phyloP scores from a whole-genome alignment of 257 asterid species.

The Solanum chilense region DNA sequence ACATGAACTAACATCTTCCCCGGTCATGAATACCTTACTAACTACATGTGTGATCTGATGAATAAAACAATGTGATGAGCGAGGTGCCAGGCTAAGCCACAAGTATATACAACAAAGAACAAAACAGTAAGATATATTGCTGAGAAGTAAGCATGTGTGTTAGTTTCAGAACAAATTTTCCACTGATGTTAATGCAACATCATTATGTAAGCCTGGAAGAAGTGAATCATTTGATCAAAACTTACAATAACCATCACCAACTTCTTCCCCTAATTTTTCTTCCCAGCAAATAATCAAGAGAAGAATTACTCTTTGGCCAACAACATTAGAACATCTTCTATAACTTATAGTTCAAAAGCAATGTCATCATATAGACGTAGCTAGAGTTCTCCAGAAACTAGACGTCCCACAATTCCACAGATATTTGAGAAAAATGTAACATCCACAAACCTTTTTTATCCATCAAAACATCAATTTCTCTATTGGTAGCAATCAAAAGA shows the following conservation, averaged over 20 bases:
- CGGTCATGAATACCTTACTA: neutral
- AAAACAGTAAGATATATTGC: neutral
- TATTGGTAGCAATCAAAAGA: neutral
- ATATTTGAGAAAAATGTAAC: neutral
- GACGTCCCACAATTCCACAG: neutral
- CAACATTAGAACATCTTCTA: neutral
- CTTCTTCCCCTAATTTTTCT: neutral
- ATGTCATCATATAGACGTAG: neutral
- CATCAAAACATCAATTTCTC: neutral
- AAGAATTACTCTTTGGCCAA: neutral
- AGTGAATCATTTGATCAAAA: neutral
- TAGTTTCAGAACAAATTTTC: neutral
- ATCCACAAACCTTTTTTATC: neutral
- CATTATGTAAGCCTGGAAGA: neutral
- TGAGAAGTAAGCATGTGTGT: neutral
- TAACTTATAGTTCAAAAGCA: neutral
- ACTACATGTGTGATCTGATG: neutral
- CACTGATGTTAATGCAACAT: neutral
- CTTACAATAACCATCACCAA: neutral
- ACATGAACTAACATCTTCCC: neutral
- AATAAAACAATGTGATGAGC: neutral
- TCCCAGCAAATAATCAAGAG: neutral
- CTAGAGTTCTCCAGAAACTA: neutral
- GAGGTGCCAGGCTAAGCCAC: neutral
- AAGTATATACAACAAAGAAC: neutral